Conservation (phyloP, 345 rosid genomes). For the Sisymbrium irio region DNA sequence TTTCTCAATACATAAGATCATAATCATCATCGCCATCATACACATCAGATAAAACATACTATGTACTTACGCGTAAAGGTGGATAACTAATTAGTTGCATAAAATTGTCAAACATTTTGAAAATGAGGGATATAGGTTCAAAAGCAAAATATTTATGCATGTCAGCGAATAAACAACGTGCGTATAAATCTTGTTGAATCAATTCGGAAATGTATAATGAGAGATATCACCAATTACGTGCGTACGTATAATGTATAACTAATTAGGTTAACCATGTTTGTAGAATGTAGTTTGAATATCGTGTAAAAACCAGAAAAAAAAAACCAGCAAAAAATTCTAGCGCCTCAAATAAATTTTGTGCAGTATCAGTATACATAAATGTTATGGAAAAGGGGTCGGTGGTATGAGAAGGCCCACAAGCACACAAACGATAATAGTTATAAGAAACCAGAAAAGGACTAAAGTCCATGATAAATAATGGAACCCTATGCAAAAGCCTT, state of each 20-base stretch:
- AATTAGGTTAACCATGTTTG: neutral
- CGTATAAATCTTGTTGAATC: neutral
- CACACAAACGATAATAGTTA: constrained; percentile 50
- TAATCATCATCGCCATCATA: neutral
- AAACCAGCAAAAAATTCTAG: no score
- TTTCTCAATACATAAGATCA: neutral
- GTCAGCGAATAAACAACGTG: neutral
- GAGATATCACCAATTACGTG: neutral
- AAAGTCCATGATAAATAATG: constrained; percentile 42
- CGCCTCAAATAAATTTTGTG: neutral
- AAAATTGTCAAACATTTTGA: neutral
- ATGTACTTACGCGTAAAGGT: neutral
- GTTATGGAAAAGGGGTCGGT: constrained; percentile 29
- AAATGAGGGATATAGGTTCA: neutral
- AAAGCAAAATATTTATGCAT: neutral
- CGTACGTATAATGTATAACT: neutral
- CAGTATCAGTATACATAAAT: no score
- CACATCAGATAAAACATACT: neutral
- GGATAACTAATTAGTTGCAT: neutral
- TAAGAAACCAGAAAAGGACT: constrained; percentile 52
- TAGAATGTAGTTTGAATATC: neutral
- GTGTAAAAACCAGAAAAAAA: neutral
- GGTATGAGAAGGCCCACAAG: constrained; percentile 47
- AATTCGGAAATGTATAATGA: neutral
- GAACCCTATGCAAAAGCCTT: constrained; percentile 62